Evolutionary conservation across 306 rosid genomes (phyloP).

Genomic region (Cucurbita ficifolia): DNA sequence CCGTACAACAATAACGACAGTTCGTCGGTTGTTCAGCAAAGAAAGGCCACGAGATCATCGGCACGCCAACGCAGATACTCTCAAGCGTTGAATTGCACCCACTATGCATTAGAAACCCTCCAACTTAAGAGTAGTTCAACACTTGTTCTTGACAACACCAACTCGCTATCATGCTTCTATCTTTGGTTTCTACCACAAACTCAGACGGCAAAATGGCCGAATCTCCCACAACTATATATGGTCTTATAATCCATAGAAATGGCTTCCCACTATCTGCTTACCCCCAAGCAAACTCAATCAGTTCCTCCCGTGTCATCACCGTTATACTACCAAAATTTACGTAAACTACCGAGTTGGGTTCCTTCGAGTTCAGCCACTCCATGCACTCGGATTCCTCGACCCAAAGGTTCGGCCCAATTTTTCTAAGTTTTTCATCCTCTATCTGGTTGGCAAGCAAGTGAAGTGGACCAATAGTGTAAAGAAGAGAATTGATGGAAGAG

Average conservation of each 20-base stretch:
- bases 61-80: conserved; percentile 25
- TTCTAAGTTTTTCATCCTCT: background rate
- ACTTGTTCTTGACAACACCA: conserved; percentile 48
- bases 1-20: conserved; percentile 16
- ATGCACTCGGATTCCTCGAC: conserved; percentile 27
- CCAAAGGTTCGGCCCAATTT: conserved; percentile 27
- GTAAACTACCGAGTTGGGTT: conserved; percentile 4
- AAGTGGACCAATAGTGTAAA: background rate
- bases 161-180: conserved; percentile 16
- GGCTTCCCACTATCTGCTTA: conserved; percentile 16
- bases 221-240: conserved; percentile 23
- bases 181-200: conserved; percentile 14
- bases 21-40: conserved; percentile 25
- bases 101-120: conserved; percentile 21
- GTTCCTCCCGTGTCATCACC: conserved; percentile 17
- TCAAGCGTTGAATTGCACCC: conserved; percentile 22
- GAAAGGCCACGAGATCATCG: conserved; percentile 26
- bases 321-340: conserved; percentile 15
- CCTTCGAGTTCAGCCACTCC: conserved; percentile 28
- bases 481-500: background rate
- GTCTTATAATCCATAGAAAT: conserved; percentile 38
- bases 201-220: conserved; percentile 16
- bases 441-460: background rate
- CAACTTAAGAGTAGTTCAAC: conserved; percentile 23
- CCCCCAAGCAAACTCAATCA: conserved; percentile 42